Conservation (phyloP, 257 asterid species). For the Solanum bulbocastanum region DNA sequence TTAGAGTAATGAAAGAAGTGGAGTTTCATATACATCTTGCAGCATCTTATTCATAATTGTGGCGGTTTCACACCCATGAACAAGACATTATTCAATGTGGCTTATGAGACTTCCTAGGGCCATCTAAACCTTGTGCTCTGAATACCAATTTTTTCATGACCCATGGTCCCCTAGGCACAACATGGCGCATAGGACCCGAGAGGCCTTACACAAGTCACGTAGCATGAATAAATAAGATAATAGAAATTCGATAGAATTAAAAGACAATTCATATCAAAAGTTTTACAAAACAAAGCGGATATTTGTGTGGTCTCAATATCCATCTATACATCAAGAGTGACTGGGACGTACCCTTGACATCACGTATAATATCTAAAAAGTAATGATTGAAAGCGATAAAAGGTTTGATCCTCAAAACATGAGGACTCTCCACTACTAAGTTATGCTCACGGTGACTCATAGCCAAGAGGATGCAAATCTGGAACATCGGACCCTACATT, state of each 20-base stretch:
- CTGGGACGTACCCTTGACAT: background rate
- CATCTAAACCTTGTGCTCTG: background rate
- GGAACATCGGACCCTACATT: no score
- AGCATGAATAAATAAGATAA: no score
- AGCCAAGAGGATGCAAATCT: no score
- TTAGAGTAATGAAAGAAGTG: background rate
- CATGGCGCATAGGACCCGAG: background rate
- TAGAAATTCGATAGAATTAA: no score
- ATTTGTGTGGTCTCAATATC: background rate
- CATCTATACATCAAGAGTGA: background rate
- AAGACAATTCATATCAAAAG: background rate
- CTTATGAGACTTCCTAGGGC: background rate
- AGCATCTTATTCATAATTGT: background rate
- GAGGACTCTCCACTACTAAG: background rate
- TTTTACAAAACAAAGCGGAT: background rate
- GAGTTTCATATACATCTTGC: background rate
- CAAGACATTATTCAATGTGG: background rate
- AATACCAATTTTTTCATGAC: background rate
- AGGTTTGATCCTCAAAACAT: background rate
- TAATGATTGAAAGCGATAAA: background rate
- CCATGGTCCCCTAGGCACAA: background rate
- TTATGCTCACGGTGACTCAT: no score
- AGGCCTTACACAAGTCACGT: no score
- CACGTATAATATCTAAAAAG: no score
- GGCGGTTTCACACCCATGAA: background rate